Conservation (phyloP, 2,329 filamentous ascomycete species). For the Trichoderma atrobrunneum region DNA sequence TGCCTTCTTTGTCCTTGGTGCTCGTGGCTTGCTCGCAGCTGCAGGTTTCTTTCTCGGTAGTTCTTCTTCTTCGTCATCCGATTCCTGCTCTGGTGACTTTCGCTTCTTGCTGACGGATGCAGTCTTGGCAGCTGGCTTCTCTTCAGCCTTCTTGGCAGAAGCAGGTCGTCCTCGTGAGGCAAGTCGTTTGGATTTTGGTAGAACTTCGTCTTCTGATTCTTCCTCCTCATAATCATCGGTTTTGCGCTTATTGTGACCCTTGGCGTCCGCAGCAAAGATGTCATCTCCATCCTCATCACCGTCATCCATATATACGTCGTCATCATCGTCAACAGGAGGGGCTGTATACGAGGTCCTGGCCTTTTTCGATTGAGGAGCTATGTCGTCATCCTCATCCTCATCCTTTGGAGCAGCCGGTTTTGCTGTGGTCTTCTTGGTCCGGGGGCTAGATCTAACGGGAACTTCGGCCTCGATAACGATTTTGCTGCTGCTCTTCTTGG, state of each 20-base stretch:
- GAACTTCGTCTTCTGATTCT: conserved; percentile 67
- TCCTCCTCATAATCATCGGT: conserved; percentile 75
- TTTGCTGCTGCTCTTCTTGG: conserved; percentile 42
- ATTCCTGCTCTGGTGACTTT: conserved; percentile 55
- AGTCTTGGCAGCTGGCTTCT: conserved; percentile 32
- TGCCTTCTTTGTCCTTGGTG: conserved; percentile 62
- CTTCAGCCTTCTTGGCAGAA: conserved; percentile 23
- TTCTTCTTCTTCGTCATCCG: conserved; percentile 57
- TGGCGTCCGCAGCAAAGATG: conserved; percentile 74
- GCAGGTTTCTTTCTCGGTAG: conserved; percentile 57
- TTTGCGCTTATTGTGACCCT: conserved; percentile 62
- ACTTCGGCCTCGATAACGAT: conserved; percentile 39
- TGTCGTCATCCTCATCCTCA: conserved; percentile 30
- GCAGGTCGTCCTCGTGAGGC: conserved; percentile 41
- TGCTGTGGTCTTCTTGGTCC: conserved; percentile 41
- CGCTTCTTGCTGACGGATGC: conserved; percentile 49
- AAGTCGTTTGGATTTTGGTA: conserved; percentile 59
- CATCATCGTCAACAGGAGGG: conserved; percentile 47
- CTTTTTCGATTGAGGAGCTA: conserved; percentile 40
- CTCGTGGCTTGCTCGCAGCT: conserved; percentile 55
- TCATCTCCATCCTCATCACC: conserved; percentile 72
- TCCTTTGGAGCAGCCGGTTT: conserved; percentile 30
- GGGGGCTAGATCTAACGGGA: conserved; percentile 53
- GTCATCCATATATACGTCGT: conserved; percentile 61
- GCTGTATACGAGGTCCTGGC: conserved; percentile 41